Conservation (phyloP, 23 red algal genomes). For the Gracilaria gracilis region DNA sequence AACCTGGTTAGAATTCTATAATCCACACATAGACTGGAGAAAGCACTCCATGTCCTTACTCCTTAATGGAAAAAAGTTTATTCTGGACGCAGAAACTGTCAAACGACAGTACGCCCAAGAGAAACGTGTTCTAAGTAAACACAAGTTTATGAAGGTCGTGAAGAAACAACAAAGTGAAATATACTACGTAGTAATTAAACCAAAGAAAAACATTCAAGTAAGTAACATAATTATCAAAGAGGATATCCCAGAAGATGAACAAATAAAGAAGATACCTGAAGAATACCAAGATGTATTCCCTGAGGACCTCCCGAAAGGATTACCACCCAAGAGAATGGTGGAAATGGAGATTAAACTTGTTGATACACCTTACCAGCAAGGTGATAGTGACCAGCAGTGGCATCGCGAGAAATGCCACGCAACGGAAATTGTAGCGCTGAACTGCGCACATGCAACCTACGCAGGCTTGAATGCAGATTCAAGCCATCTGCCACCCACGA, state of each 20-base stretch:
- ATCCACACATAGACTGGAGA: constrained; percentile 38
- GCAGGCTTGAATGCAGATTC: too few relatives aligned
- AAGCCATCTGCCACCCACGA: too few relatives aligned
- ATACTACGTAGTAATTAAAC: not conserved
- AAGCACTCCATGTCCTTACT: constrained; percentile 1
- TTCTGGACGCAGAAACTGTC: constrained; percentile 44
- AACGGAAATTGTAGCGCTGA: too few relatives aligned
- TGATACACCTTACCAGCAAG: too few relatives aligned
- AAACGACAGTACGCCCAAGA: constrained; percentile 16
- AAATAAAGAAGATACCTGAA: too few relatives aligned
- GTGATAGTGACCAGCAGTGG: too few relatives aligned
- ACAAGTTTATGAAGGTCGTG: constrained; percentile 25
- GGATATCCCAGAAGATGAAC: too few relatives aligned
- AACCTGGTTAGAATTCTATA: not conserved
- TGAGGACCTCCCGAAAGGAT: not conserved
- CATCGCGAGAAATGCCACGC: too few relatives aligned
- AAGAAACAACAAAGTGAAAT: constrained; percentile 25
- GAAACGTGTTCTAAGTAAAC: constrained; percentile 6
- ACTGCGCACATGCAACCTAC: too few relatives aligned
- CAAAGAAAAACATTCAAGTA: too few relatives aligned
- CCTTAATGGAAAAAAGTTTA: not conserved
- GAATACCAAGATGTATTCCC: not conserved
- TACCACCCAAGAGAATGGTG: not conserved
- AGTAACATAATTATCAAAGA: too few relatives aligned
- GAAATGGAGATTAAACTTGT: constrained; percentile 41